Evolutionary conservation across 164 flowering plant genomes (phyloP).

Genomic region (Stephania yunnanensis): DNA sequence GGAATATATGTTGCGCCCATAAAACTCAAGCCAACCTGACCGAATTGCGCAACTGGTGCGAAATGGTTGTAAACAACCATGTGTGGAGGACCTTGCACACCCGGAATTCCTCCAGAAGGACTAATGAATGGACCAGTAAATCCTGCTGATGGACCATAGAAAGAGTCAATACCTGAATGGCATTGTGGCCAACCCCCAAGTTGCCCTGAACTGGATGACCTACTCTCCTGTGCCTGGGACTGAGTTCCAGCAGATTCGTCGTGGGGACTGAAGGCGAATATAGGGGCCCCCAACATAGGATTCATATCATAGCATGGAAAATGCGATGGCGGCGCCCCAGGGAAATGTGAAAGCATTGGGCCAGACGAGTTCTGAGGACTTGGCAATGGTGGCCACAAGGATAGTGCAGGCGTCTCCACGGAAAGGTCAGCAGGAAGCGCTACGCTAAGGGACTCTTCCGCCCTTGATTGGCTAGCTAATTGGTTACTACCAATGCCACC

Average conservation of each 20-base stretch:
- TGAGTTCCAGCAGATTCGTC: constrained; percentile 63
- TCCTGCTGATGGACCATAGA: constrained; percentile 82
- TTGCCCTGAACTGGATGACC: constrained; percentile 49
- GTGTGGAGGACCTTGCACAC: constrained; percentile 87
- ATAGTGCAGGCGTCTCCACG: constrained; percentile 79
- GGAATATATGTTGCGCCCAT: constrained; percentile 94
- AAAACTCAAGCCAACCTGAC: constrained; percentile 91
- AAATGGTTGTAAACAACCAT: constrained; percentile 98
- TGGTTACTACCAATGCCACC: constrained; percentile 47
- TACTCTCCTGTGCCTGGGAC: constrained; percentile 56
- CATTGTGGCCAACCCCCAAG: constrained; percentile 75
- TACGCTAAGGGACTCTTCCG: constrained; percentile 73
- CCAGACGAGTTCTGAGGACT: constrained; percentile 67
- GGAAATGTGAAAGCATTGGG: constrained; percentile 79
- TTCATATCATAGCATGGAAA: constrained; percentile 90
- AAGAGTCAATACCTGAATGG: constrained; percentile 82
- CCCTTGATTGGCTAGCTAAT: constrained; percentile 42
- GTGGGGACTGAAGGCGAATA: constrained; percentile 79
- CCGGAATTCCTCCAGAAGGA: constrained; percentile 78
- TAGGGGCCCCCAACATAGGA: constrained; percentile 74
- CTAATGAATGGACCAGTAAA: constrained; percentile 81
- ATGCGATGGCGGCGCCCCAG: constrained; percentile 67
- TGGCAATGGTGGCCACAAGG: constrained; percentile 77
- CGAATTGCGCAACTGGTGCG: constrained; percentile 94
- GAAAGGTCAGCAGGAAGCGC: constrained; percentile 95